Evolutionary conservation across 495 filamentous ascomycete species (phyloP), one percentile per base, ranked within the genome.

Genomic region (Pyronema domesticum): DNA sequence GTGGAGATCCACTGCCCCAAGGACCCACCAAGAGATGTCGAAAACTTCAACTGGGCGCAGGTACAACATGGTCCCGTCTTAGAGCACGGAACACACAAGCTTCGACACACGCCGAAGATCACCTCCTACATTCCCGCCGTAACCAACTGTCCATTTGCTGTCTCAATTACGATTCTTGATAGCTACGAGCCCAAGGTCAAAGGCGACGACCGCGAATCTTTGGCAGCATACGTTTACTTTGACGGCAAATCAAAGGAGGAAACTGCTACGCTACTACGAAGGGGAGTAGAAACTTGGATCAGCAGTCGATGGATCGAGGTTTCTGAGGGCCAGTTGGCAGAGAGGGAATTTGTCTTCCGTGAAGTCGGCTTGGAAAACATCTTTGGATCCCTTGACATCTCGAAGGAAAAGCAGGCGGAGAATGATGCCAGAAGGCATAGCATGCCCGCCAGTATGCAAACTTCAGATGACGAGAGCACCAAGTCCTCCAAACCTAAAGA

Each of bases 181-280:
- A 86, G 88, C 0, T 99, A 99, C 67, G 80, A 86, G 55, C 83
- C 89, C 3, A 79, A 83, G 47, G 95, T 95, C 64, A 91, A 96
- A 69, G 95, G 93, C 1, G 62, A 64, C 18, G 62, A 64, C 14
- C 54, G 62, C 46, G 62, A 64, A 52, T 63, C 59, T 15, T 86
- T 99, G 52, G 91, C 91, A 14, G 91, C 91, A 10, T 99, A 99
- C 64, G 95, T 99, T 55, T 96, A 96, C 71, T 99, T 99, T 63
- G 91, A 99, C 68, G 91, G 91, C 10, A 74, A 93, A 47, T 75
- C 79, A 33, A 96, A 99, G 69, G 91, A 99, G 62, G 91, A 99
- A 67, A 94, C 96, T 13, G 91, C 91, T 53, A 99, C 91, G 35
- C 70, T 99, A 42, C 73, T 99, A 36, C 76, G 91, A 53, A 80